Percentiles rank a stretch among this genome's conserved stretches.
Conservation (phyloP, 1,284 basidiomycete genomes). For the Malassezia obtusa region DNA sequence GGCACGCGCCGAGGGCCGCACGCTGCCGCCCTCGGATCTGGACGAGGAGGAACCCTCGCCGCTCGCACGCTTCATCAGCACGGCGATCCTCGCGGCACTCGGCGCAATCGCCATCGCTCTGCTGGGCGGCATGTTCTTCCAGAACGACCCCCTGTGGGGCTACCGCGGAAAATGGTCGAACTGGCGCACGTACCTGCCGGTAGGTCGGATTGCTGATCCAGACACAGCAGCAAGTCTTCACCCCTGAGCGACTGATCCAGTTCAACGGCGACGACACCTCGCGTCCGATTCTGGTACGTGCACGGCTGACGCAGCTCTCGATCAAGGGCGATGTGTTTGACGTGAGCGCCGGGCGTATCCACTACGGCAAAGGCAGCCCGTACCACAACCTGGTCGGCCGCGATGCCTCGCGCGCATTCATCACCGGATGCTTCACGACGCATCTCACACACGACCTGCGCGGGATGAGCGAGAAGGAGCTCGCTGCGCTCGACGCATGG, state of each 20-base stretch:
- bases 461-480: conserved; percentile 30
- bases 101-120: conserved; percentile 20
- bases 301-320: conserved; percentile 15
- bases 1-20: conserved; percentile 1
- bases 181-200: conserved; percentile 35
- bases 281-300: conserved; percentile 7
- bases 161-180: conserved; percentile 41
- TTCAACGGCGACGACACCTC: conserved; percentile 58
- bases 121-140: conserved; percentile 31
- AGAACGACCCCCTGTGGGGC: conserved; percentile 41
- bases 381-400: conserved; percentile 42
- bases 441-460: conserved; percentile 43
- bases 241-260: conserved; percentile 59
- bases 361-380: conserved; percentile 59
- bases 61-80: conserved; percentile 4
- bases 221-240: conserved; percentile 58
- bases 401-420: conserved; percentile 43
- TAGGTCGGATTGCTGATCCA: conserved; percentile 19
- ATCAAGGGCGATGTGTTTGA: conserved; percentile 89
- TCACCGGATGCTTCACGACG: conserved; percentile 44
- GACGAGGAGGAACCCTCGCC: not conserved
- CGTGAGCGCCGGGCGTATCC: conserved; percentile 62
- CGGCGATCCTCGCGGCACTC: conserved; percentile 16
- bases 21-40: not conserved
- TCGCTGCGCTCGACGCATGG: conserved; percentile 30